A percentile compares a stretch with the other conserved stretches of the same genome.
Conservation (phyloP, 208 protist species). For the Tritrichomonas musculus region DNA sequence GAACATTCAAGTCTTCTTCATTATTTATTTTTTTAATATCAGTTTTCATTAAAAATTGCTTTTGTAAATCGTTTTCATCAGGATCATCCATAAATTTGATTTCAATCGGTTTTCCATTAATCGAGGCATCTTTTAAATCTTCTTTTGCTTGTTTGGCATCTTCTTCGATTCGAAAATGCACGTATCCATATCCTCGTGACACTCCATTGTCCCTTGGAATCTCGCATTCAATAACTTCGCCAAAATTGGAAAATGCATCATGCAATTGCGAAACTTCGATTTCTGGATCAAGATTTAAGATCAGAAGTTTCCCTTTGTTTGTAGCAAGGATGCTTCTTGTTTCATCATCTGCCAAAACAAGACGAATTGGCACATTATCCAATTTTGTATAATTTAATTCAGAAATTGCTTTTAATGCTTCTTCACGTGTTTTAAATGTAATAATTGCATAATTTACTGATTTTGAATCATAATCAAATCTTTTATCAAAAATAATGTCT, state of each 20-base stretch:
- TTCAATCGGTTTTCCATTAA: background rate
- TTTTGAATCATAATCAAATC: background rate
- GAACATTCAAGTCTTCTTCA: no score
- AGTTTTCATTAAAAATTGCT: no score
- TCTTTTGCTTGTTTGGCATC: background rate
- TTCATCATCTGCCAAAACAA: background rate
- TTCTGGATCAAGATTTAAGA: background rate
- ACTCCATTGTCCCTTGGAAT: background rate
- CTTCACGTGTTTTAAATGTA: background rate
- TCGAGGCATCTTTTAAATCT: background rate
- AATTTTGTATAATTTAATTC: background rate
- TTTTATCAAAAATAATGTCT: background rate
- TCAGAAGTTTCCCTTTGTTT: background rate
- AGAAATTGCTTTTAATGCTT: background rate
- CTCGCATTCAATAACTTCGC: background rate
- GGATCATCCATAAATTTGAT: no score
- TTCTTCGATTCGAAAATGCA: background rate
- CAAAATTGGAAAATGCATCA: constrained; percentile 24
- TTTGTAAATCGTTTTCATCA: no score
- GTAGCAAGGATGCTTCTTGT: background rate
- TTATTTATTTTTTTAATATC: no score
- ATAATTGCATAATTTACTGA: background rate
- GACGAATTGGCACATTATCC: background rate
- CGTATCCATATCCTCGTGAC: constrained; percentile 12
- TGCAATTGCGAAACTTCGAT: background rate